Evolutionary conservation across 2,329 filamentous ascomycete species (phyloP).

Genomic region (Fusarium pilosicola): DNA sequence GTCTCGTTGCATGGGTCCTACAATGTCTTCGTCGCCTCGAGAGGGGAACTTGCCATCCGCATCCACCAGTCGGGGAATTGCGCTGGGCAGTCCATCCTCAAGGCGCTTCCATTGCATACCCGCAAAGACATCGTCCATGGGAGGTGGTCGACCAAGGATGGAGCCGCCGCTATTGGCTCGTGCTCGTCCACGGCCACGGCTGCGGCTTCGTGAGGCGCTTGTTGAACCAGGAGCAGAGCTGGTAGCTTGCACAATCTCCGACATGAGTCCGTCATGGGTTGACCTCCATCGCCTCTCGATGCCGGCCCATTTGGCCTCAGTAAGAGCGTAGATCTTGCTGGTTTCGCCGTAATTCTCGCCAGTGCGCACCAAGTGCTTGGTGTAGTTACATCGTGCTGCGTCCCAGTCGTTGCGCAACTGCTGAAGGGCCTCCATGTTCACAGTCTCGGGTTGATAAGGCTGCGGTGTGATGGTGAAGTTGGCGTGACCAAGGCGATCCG

Average conservation of each 20-base stretch:
- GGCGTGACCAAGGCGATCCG: slow-evolving; percentile 85
- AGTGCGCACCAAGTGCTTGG: slow-evolving; percentile 86
- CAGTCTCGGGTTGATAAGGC: slow-evolving; percentile 76
- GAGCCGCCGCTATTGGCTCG: slow-evolving; percentile 56
- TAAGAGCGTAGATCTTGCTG: slow-evolving; percentile 87
- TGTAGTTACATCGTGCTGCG: slow-evolving; percentile 83
- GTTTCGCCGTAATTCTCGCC: slow-evolving; percentile 91
- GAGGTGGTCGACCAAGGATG: slow-evolving; percentile 47
- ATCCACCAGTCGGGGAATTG: slow-evolving; percentile 75
- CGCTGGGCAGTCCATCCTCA: slow-evolving; percentile 68
- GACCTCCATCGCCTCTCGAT: slow-evolving; percentile 80
- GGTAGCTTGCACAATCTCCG: slow-evolving; percentile 57
- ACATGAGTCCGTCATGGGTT: slow-evolving; percentile 73
- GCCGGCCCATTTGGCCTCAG: slow-evolving; percentile 87
- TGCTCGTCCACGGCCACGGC: slow-evolving; percentile 52
- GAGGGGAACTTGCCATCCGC: slow-evolving; percentile 86
- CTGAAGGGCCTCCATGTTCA: slow-evolving; percentile 66
- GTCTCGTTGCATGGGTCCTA: slow-evolving; percentile 85
- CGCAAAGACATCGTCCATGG: slow-evolving; percentile 53
- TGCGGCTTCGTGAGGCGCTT: slow-evolving; percentile 51
- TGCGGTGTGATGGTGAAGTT: slow-evolving; percentile 90
- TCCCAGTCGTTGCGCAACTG: slow-evolving; percentile 84
- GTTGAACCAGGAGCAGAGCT: slow-evolving; percentile 41
- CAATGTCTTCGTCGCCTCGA: slow-evolving; percentile 90
- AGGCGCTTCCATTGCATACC: slow-evolving; percentile 57